These are phyloP conservation scores for Nothophaeocryptopus gaeumannii DNA, from an alignment of 2,329 filamentous ascomycete genomes.

Conservation along the genomic window DNA sequence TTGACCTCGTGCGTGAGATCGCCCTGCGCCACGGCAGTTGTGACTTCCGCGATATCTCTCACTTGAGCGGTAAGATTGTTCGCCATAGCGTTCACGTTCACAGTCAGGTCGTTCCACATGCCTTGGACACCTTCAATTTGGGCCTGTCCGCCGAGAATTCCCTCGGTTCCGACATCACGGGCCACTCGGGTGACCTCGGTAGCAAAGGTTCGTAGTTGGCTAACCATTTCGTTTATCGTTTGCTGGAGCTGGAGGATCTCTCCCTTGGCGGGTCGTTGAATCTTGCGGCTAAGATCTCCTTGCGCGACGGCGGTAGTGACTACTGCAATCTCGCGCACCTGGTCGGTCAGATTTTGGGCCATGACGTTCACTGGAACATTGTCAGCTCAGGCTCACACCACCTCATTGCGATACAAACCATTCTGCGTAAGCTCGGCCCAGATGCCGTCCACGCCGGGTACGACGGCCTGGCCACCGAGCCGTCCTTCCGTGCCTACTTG, in stretches of 20 bases:
- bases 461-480: slow-evolving; percentile 87
- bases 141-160: slow-evolving; percentile 61
- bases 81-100: slow-evolving; percentile 55
- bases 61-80: slow-evolving; percentile 54
- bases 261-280: slow-evolving; percentile 86
- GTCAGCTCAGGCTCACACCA: slow-evolving; percentile 21
- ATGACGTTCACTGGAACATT: slow-evolving; percentile 76
- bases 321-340: slow-evolving; percentile 95
- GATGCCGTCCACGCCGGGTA: slow-evolving; percentile 90
- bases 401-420: slow-evolving; percentile 38
- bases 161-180: slow-evolving; percentile 62
- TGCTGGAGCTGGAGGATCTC: slow-evolving; percentile 95
- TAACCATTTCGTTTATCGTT: slow-evolving; percentile 71
- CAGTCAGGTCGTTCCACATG: slow-evolving; percentile 64
- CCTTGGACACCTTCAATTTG: slow-evolving; percentile 64
- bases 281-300: slow-evolving; percentile 93
- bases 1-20: slow-evolving; percentile 53
- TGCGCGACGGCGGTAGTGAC: slow-evolving; percentile 94
- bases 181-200: slow-evolving; percentile 64
- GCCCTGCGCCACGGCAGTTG: slow-evolving; percentile 52
- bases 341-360: slow-evolving; percentile 96
- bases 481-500: slow-evolving; percentile 96
- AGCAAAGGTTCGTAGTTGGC: slow-evolving; percentile 63
- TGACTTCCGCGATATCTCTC: slow-evolving; percentile 53
- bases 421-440: slow-evolving; percentile 87